A percentile compares a stretch with the other conserved stretches of the same genome.
Evolutionary conservation across 116 monocot genomes (phyloP).

Genomic region (Papilionanthe hybrid): DNA sequence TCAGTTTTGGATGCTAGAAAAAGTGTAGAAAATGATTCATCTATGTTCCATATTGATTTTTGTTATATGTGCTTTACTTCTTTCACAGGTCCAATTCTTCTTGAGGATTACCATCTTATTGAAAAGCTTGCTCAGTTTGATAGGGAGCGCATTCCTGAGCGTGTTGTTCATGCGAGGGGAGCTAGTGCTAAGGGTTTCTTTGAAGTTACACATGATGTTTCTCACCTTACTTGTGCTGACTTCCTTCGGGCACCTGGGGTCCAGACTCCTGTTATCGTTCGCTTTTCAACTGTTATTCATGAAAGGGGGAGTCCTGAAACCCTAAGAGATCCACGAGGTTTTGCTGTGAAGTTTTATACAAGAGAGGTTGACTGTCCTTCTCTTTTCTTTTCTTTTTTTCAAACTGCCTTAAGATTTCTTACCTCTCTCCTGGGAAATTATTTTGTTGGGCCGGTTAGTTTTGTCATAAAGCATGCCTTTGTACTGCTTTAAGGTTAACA

Average conservation of each 20-base stretch:
- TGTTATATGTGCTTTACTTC: neutral
- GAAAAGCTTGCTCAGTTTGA: constrained; percentile 92
- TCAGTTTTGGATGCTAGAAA: neutral
- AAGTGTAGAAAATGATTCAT: neutral
- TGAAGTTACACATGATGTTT: constrained; percentile 79
- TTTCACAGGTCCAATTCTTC: constrained; percentile 73
- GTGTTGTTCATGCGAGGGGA: constrained; percentile 93
- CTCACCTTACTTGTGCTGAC: constrained; percentile 87
- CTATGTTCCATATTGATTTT: neutral
- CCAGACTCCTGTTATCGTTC: constrained; percentile 75
- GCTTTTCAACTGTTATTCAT: constrained; percentile 89
- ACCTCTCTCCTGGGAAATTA: neutral
- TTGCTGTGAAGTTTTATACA: constrained; percentile 91
- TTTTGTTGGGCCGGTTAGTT: neutral
- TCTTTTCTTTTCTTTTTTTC: neutral
- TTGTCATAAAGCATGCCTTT: neutral
- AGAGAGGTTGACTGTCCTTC: constrained; percentile 42
- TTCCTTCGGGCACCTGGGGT: constrained; percentile 85
- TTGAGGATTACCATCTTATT: constrained; percentile 87
- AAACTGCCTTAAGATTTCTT: no score
- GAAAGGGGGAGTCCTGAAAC: constrained; percentile 93
- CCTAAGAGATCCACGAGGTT: constrained; percentile 78
- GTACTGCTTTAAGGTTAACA: neutral
- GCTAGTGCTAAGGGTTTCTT: constrained; percentile 97
- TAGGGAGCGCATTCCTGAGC: constrained; percentile 78